These are phyloP conservation scores for Chlorella sp. DNA, from an alignment of 139 green algal species.

Conservation along the genomic window DNA sequence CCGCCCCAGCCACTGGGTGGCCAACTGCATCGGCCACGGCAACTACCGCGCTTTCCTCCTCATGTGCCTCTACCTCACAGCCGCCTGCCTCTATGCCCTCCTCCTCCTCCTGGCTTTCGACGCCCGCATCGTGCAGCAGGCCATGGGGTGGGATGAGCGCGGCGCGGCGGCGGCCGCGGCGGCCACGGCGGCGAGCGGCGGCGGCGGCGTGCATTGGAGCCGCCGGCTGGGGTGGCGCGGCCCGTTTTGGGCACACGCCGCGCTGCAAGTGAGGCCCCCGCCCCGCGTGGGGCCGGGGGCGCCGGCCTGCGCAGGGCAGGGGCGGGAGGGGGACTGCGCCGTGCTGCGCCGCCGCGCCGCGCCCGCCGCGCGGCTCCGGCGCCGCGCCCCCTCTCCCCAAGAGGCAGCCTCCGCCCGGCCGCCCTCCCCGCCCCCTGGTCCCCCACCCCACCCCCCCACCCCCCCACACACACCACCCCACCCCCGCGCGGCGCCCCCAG, in stretches of 20 bases:
- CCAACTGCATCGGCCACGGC: constrained; percentile 90
- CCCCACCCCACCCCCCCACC: too few relatives aligned
- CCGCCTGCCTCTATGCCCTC: constrained; percentile 12
- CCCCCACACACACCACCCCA: too few relatives aligned
- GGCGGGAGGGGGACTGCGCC: not conserved
- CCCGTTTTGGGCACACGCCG: constrained; percentile 20
- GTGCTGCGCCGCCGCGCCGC: too few relatives aligned
- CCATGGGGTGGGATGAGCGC: constrained; percentile 24
- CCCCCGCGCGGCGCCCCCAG: constrained; percentile 35
- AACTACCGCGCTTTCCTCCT: constrained; percentile 93
- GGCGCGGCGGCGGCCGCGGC: not conserved
- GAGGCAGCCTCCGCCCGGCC: too few relatives aligned
- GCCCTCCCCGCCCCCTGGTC: too few relatives aligned
- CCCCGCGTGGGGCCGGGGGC: too few relatives aligned
- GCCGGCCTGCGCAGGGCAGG: too few relatives aligned
- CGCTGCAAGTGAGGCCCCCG: constrained; percentile 2
- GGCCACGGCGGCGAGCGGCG: not conserved
- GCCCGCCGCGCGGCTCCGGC: not conserved
- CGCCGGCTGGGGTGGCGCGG: constrained; percentile 6
- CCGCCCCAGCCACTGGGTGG: constrained; percentile 73
- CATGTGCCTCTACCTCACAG: constrained; percentile 24
- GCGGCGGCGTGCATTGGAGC: not conserved
- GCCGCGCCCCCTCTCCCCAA: too few relatives aligned
- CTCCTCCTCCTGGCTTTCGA: constrained; percentile 13
- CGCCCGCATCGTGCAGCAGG: constrained; percentile 1